These are phyloP conservation scores for Astrothelium macrocarpum DNA, from an alignment of 495 filamentous ascomycete species.

Conservation along the genomic window DNA sequence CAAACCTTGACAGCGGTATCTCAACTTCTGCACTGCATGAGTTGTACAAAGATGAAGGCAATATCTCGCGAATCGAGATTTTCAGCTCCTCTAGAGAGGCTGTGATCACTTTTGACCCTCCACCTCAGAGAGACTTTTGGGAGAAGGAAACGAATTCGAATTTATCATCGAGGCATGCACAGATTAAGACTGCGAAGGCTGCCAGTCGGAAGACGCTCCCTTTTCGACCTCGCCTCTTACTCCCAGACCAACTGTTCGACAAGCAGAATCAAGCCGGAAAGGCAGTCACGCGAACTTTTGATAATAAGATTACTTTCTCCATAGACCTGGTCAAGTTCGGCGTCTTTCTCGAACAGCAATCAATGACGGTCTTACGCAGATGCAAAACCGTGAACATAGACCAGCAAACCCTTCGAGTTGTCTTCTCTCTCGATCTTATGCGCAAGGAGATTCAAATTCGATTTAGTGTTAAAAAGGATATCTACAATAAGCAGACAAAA, in stretches of 20 bases:
- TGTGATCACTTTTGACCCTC: slow-evolving; percentile 11
- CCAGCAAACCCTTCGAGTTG: slow-evolving; percentile 9
- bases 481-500: background rate
- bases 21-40: slow-evolving; percentile 20
- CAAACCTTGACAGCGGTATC: slow-evolving; percentile 7
- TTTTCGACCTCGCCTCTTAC: background rate
- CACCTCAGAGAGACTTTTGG: slow-evolving; percentile 14
- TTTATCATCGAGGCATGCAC: no score
- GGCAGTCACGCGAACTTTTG: slow-evolving; percentile 8
- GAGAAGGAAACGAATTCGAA: no score
- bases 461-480: slow-evolving; percentile 13
- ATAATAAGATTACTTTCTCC: slow-evolving; percentile 16
- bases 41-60: slow-evolving; percentile 14
- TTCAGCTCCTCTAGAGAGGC: background rate
- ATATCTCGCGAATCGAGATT: slow-evolving; percentile 18
- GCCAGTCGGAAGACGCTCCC: background rate
- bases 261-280: slow-evolving; percentile 23
- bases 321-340: slow-evolving; percentile 37
- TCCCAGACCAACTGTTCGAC: background rate
- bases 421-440: slow-evolving; percentile 27
- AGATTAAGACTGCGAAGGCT: background rate
- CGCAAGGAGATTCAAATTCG: slow-evolving; percentile 28
- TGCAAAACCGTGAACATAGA: slow-evolving; percentile 22
- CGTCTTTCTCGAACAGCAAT: slow-evolving; percentile 35
- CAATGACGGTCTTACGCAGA: slow-evolving; percentile 42